Base-by-base conservation (phyloP, 306 rosid species). In the Argentina anserina region DNA sequence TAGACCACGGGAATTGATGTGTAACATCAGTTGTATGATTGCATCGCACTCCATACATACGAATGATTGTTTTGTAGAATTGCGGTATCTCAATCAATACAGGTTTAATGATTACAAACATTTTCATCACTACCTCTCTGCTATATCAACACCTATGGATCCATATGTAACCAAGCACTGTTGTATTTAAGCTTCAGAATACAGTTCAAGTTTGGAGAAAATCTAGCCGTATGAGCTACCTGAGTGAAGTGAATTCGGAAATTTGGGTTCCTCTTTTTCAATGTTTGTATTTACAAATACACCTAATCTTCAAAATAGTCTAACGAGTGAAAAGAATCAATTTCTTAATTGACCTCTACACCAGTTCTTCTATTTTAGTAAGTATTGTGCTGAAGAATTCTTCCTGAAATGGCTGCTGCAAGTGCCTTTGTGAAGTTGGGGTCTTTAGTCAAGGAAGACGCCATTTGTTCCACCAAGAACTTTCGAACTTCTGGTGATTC, bases 381-480 rank as follows among this genome's bases (percentile, higher is more conserved):
- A 43, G 20, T 11, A 66, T 72, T 10, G 40, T 85, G 76, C 25
- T 80, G 90, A 78, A 75, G 64, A 43, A 91, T 73, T 69, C 83
- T 90, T 75, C 99, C 99, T 14, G 97, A 91, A 40, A 95, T 92
- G 71, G 97, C 99, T 15, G 97, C 97, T 49, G 87, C 89, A 49
- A 95, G 87, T 67, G 97, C 97, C 79, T 92, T 87, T 59, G 97
- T 95, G 84, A 95, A 95, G 52, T 84, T 86, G 58, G 99, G 99
- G 75, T 95, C 99, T 21, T 86, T 95, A 23, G 97, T 95, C 84
- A 95, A 82, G 4, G 99, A 95, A 74, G 93, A 80, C 41, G 97
- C 97, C 99, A 95, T 95, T 77, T 91, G 96, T 25, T 95, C 96
- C 65, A 95, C 97, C 87, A 91, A 75, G 67, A 87, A 65, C 67